Percentiles rank a stretch among this genome's conserved stretches.
These are phyloP conservation scores for Wickerhamiella australiensis DNA, from an alignment of 805 yeast species.

Conservation along the genomic window DNA sequence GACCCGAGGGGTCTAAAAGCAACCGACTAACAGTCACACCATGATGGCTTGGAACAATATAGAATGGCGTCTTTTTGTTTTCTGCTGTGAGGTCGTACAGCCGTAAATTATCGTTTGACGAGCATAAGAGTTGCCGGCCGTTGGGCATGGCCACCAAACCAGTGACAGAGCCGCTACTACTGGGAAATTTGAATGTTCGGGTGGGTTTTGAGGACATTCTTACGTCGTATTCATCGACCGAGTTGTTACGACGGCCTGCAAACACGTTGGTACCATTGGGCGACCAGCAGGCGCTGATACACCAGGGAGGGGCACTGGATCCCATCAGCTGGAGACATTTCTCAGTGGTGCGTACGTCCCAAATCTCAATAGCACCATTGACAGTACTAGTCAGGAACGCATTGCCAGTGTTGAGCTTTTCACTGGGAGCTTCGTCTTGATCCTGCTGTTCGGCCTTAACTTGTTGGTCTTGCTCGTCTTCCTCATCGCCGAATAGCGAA, in stretches of 20 bases:
- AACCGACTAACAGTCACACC: conserved; percentile 78
- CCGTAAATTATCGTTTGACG: conserved; percentile 80
- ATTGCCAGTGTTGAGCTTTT: conserved; percentile 13
- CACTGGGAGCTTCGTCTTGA: conserved; percentile 21
- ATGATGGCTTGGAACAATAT: conserved; percentile 91
- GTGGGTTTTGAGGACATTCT: conserved; percentile 36
- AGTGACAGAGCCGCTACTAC: conserved; percentile 82
- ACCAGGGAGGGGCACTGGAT: conserved; percentile 80
- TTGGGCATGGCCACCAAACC: conserved; percentile 72
- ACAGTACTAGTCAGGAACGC: conserved; percentile 69
- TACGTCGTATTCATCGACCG: conserved; percentile 47
- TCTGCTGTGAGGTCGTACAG: conserved; percentile 54
- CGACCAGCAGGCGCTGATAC: conserved; percentile 76
- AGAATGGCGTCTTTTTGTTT: conserved; percentile 47
- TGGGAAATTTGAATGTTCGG: conserved; percentile 60
- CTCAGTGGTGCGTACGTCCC: conserved; percentile 56
- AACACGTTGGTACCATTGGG: conserved; percentile 63
- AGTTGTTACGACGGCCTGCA: conserved; percentile 81
- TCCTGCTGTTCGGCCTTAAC: not conserved
- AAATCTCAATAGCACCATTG: conserved; percentile 67
- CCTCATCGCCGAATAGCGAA: conserved; percentile 48
- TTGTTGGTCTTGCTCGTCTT: conserved; percentile 22
- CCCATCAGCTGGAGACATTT: conserved; percentile 44
- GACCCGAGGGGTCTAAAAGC: conserved; percentile 72
- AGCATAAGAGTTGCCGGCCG: conserved; percentile 67